A percentile compares a stretch with the other conserved stretches of the same genome.
These are phyloP conservation scores for Citrus inodora DNA, from an alignment of 345 rosid species.

Conservation along the genomic window DNA sequence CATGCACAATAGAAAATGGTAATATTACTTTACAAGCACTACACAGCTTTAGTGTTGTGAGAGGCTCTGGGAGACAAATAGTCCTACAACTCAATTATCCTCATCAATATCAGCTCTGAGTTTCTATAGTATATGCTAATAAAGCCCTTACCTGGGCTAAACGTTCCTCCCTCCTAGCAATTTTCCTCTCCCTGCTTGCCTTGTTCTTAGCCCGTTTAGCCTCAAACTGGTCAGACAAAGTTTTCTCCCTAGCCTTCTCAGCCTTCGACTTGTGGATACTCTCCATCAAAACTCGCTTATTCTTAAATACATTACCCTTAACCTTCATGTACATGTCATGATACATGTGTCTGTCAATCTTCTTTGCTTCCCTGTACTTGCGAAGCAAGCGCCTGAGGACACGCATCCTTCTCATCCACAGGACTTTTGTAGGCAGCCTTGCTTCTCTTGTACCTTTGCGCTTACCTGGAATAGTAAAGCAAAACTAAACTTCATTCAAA, in stretches of 20 bases:
- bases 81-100: neutral
- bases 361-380: conserved; percentile 84
- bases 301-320: conserved; percentile 94
- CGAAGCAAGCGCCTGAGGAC: conserved; percentile 86
- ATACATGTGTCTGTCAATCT: conserved; percentile 98
- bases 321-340: conserved; percentile 99
- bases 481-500: neutral
- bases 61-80: neutral
- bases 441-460: conserved; percentile 96
- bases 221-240: conserved; percentile 87
- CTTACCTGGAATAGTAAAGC: conserved; percentile 53
- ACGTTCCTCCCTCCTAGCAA: conserved; percentile 86
- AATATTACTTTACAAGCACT: neutral
- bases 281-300: conserved; percentile 96
- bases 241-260: conserved; percentile 97
- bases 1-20: neutral
- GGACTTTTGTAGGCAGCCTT: conserved; percentile 83
- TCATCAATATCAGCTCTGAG: neutral
- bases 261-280: conserved; percentile 95
- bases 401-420: conserved; percentile 99
- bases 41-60: neutral
- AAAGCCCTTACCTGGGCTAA: conserved; percentile 64
- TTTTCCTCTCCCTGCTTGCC: conserved; percentile 92
- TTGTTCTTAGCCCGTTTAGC: conserved; percentile 96
- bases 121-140: neutral